phyloP scores from a whole-genome alignment of 1,139 yeast genomes.

The Taphrina wiesneri region DNA sequence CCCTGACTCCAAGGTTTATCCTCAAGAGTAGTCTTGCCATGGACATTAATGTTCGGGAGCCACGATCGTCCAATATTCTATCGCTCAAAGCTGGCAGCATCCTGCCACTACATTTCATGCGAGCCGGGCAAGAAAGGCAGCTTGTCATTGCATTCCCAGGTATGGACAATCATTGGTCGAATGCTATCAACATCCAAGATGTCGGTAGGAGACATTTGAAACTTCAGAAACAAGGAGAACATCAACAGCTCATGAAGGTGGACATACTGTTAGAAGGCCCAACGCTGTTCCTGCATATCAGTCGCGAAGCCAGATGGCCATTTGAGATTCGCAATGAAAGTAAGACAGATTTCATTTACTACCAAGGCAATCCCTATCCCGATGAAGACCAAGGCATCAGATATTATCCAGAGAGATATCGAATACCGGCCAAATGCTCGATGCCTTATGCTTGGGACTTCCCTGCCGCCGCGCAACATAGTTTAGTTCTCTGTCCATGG shows the following conservation, averaged over 20 bases:
- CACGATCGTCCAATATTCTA: conserved; percentile 44
- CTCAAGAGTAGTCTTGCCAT: conserved; percentile 63
- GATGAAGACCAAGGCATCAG: conserved; percentile 47
- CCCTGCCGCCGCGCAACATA: conserved; percentile 86
- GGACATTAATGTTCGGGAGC: conserved; percentile 65
- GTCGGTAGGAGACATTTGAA: conserved; percentile 79
- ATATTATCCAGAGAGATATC: conserved; percentile 64
- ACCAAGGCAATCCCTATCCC: conserved; percentile 55
- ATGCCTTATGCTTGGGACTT: conserved; percentile 99
- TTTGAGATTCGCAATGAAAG: conserved; percentile 87
- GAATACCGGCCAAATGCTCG: conserved; percentile 82
- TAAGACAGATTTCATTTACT: conserved; percentile 76
- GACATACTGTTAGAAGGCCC: conserved; percentile 77
- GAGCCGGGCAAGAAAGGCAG: conserved; percentile 54
- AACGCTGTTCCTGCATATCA: conserved; percentile 72
- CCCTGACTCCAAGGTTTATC: conserved; percentile 79
- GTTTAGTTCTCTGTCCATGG: conserved; percentile 65
- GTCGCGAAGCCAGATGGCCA: conserved; percentile 87
- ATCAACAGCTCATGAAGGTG: conserved; percentile 69
- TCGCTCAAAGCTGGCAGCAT: conserved; percentile 50
- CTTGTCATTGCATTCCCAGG: conserved; percentile 62
- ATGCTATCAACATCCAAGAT: conserved; percentile 81
- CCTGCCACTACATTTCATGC: conserved; percentile 67
- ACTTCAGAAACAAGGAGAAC: conserved; percentile 60
- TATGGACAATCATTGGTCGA: conserved; percentile 70